These are phyloP conservation scores for Raffaelea arxii DNA, from an alignment of 2,329 filamentous ascomycete species.

Conservation along the genomic window DNA sequence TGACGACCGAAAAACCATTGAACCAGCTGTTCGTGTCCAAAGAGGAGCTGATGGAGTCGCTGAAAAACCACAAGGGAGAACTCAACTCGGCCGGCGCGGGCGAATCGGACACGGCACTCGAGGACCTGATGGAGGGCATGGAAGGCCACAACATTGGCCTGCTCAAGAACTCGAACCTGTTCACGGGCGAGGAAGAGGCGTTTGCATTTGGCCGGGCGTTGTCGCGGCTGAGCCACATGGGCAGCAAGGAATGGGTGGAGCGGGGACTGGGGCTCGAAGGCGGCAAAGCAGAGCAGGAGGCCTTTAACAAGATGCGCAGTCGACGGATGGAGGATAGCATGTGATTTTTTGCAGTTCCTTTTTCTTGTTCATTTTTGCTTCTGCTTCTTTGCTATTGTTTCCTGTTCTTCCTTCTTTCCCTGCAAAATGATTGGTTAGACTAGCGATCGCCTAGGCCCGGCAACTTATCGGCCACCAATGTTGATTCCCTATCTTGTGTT, in stretches of 20 bases:
- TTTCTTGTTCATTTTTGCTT: too few relatives aligned
- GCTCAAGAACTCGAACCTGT: constrained; percentile 76
- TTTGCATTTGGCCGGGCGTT: constrained; percentile 92
- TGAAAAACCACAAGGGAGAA: constrained; percentile 16
- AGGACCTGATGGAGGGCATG: constrained; percentile 77
- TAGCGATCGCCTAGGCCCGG: too few relatives aligned
- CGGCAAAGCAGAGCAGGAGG: constrained; percentile 55
- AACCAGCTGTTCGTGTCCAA: constrained; percentile 76
- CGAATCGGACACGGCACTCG: constrained; percentile 59
- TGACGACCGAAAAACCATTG: constrained; percentile 81
- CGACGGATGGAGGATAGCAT: constrained; percentile 60
- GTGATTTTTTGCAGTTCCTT: too few relatives aligned
- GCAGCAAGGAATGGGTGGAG: constrained; percentile 90
- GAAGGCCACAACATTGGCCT: constrained; percentile 62
- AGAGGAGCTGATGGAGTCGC: constrained; percentile 54
- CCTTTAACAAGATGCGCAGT: constrained; percentile 56
- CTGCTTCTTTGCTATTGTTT: too few relatives aligned
- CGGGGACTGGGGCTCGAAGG: constrained; percentile 59
- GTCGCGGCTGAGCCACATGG: constrained; percentile 82
- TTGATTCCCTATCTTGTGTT: too few relatives aligned
- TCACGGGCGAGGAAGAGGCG: constrained; percentile 88
- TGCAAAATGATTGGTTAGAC: too few relatives aligned
- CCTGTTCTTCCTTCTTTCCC: too few relatives aligned
- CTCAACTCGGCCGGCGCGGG: constrained; percentile 19
- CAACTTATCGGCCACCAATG: too few relatives aligned